phyloP scores from a whole-genome alignment of 2,329 filamentous ascomycete species.

The Diaporthe amygdali region DNA sequence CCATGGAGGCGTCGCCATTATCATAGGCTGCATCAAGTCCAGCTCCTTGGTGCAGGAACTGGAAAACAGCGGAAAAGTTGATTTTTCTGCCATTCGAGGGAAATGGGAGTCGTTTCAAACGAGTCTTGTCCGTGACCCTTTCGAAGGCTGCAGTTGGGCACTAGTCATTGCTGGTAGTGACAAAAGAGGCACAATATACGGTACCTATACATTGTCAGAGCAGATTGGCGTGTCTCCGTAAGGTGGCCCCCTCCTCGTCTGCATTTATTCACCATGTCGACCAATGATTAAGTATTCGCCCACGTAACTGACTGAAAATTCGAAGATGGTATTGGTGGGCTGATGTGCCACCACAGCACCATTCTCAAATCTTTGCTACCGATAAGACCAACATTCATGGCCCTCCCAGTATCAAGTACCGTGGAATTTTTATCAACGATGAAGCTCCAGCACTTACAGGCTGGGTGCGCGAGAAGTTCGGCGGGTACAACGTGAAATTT shows the following conservation, averaged over 20 bases:
- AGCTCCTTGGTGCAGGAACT: constrained; percentile 50
- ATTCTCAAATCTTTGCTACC: constrained; percentile 55
- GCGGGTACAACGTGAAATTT: constrained; percentile 52
- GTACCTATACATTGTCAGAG: constrained; percentile 64
- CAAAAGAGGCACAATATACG: constrained; percentile 63
- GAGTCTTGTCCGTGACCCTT: constrained; percentile 50
- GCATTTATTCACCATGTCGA: background rate
- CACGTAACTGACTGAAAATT: background rate
- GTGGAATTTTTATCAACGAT: constrained; percentile 69
- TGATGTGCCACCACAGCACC: constrained; percentile 57
- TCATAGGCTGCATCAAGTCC: constrained; percentile 58
- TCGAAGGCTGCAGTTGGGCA: constrained; percentile 50
- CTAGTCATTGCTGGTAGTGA: constrained; percentile 64
- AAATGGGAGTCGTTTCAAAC: constrained; percentile 65
- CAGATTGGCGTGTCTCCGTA: constrained; percentile 66
- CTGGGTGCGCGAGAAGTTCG: constrained; percentile 22
- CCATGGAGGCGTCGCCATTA: constrained; percentile 43
- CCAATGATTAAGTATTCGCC: fast-evolving
- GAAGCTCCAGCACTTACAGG: constrained; percentile 59
- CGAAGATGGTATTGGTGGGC: constrained; percentile 63
- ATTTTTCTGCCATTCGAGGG: constrained; percentile 52
- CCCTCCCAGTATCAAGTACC: constrained; percentile 62
- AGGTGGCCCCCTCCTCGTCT: constrained; percentile 7
- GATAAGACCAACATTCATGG: constrained; percentile 51
- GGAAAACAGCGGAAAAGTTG: constrained; percentile 48